Percentiles rank a stretch among this genome's conserved stretches.
Evolutionary conservation across 1,139 yeast genomes (phyloP).

Genomic region (Blastobotrys indianensis): DNA sequence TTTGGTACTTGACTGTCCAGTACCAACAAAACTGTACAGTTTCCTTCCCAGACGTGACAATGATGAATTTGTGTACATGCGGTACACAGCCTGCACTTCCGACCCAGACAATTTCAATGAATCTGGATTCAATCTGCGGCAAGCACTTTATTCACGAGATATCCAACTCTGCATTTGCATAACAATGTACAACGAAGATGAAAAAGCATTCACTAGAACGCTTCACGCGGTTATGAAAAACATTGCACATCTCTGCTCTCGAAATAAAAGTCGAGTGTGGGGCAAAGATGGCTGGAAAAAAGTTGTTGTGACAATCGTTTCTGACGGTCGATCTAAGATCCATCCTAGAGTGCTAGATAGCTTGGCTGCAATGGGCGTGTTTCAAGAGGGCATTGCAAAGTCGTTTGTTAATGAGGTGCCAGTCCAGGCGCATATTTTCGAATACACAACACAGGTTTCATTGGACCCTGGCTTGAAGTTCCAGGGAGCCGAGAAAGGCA

Average conservation of each 20-base stretch:
- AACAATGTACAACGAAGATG: conserved; percentile 96
- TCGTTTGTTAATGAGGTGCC: conserved; percentile 85
- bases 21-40: conserved; percentile 77
- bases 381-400: conserved; percentile 94
- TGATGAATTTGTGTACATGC: conserved; percentile 91
- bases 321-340: conserved; percentile 90
- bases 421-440: conserved; percentile 89
- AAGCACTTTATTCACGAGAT: conserved; percentile 78
- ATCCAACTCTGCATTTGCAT: conserved; percentile 85
- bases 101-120: conserved; percentile 78
- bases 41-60: conserved; percentile 77
- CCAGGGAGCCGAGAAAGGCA: conserved; percentile 71
- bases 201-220: conserved; percentile 79
- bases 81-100: conserved; percentile 89
- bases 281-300: conserved; percentile 96
- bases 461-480: conserved; percentile 79
- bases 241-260: conserved; percentile 75
- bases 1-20: conserved; percentile 84
- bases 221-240: conserved; percentile 91
- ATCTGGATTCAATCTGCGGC: conserved; percentile 78
- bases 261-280: conserved; percentile 82
- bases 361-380: conserved; percentile 88
- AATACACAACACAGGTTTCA: conserved; percentile 86
- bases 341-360: conserved; percentile 76
- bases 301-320: conserved; percentile 79